Conservation (phyloP, 768 basidiomycete species). For the Phallus indusiatus region DNA sequence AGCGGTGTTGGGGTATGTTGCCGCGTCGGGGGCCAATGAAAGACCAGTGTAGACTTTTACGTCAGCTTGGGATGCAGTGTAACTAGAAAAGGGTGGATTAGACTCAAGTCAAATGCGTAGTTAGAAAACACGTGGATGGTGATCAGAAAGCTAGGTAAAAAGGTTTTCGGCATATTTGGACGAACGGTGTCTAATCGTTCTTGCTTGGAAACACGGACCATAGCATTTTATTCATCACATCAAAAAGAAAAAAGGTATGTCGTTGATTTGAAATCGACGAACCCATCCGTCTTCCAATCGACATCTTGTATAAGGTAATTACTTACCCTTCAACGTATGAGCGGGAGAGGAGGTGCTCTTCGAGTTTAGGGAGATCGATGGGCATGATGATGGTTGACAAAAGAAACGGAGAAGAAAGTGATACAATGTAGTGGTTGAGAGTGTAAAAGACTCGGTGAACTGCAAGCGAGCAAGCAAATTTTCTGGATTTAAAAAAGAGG, state of each 20-base stretch:
- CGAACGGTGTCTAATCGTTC: constrained; percentile 84
- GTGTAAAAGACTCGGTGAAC: neutral
- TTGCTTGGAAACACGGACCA: constrained; percentile 96
- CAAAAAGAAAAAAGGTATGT: constrained; percentile 14
- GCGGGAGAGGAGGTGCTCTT: constrained; percentile 76
- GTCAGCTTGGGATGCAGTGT: constrained; percentile 89
- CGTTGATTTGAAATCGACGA: constrained; percentile 1
- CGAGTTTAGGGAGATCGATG: constrained; percentile 60
- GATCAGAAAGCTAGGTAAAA: constrained; percentile 67
- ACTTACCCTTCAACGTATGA: constrained; percentile 91
- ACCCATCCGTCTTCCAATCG: neutral
- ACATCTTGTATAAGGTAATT: constrained; percentile 5
- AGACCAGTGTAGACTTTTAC: constrained; percentile 85
- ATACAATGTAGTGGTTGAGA: too few relatives aligned
- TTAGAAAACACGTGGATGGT: neutral
- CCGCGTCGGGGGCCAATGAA: constrained; percentile 51
- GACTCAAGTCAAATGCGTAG: neutral
- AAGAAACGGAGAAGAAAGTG: neutral
- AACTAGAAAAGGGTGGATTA: constrained; percentile 37
- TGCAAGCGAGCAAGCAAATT: neutral
- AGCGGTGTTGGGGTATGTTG: constrained; percentile 60
- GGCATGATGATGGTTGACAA: constrained; percentile 41
- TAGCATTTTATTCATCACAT: constrained; percentile 66
- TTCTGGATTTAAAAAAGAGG: neutral
- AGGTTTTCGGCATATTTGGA: constrained; percentile 58